A percentile compares a stretch with the other conserved stretches of the same genome.
Conservation (phyloP, 768 basidiomycete genomes). For the Termitomyces sp. region DNA sequence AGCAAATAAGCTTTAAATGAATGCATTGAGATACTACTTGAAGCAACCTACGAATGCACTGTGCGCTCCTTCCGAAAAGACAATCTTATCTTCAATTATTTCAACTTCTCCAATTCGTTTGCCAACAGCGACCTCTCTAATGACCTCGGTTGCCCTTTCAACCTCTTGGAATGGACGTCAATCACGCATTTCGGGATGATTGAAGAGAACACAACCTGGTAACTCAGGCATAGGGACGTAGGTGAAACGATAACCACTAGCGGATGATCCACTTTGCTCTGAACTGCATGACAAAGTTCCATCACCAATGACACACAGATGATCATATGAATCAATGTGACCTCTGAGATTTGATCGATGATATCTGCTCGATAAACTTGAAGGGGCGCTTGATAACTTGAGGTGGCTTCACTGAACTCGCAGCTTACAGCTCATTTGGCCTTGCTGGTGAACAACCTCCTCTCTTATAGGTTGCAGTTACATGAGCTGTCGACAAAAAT, state of each 20-base stretch:
- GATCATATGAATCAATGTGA: not conserved
- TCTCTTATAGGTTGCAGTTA: not conserved
- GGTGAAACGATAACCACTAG: not conserved
- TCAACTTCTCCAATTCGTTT: slow-evolving; percentile 52
- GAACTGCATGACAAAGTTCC: not conserved
- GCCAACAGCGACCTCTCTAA: slow-evolving; percentile 45
- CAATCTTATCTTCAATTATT: slow-evolving; percentile 53
- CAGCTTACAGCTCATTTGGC: not conserved
- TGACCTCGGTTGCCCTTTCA: slow-evolving; percentile 54
- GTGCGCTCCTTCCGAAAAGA: slow-evolving; percentile 52
- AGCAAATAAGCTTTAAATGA: not conserved
- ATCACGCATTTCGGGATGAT: not conserved
- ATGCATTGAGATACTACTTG: not conserved
- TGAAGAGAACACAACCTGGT: slow-evolving; percentile 32
- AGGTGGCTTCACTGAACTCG: not conserved
- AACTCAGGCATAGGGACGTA: slow-evolving; percentile 42
- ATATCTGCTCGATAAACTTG: not conserved
- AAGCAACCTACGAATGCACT: slow-evolving; percentile 52
- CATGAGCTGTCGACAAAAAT: not conserved
- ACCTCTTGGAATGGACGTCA: slow-evolving; percentile 43
- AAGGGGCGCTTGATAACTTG: not conserved
- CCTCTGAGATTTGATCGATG: not conserved
- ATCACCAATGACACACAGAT: not conserved
- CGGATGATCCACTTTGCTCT: too few relatives aligned
- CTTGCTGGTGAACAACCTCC: not conserved